Percentiles rank a stretch among this genome's conserved stretches.
These are phyloP conservation scores for Glebionis coronaria DNA, from an alignment of 129 eudicot genomes.

Conservation along the genomic window DNA sequence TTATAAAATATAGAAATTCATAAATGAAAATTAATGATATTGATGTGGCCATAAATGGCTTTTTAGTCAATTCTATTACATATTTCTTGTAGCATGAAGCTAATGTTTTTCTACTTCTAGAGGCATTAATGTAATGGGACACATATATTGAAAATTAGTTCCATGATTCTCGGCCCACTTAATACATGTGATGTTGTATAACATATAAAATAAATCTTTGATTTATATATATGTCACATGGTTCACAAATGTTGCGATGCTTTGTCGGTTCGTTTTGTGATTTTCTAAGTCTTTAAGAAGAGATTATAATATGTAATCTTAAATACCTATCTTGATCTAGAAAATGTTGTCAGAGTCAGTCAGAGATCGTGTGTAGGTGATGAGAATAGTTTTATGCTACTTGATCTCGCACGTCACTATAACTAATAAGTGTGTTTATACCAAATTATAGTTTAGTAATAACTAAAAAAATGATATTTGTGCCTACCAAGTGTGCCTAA, in stretches of 20 bases:
- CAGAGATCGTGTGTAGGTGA: no score
- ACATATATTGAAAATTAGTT: neutral
- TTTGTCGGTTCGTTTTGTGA: conserved; percentile 34
- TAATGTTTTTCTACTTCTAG: conserved; percentile 22
- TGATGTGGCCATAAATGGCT: neutral
- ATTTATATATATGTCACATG: conserved; percentile 9
- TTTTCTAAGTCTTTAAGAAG: neutral
- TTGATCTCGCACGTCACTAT: no score
- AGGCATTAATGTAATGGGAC: conserved; percentile 22
- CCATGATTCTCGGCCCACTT: conserved; percentile 27
- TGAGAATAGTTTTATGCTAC: no score
- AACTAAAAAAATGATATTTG: no score
- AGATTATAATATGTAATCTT: neutral
- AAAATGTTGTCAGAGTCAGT: no score
- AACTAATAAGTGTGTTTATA: no score
- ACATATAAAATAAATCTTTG: neutral
- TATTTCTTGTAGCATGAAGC: conserved; percentile 7
- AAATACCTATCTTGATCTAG: no score
- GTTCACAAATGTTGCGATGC: conserved; percentile 12
- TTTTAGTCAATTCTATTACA: conserved; percentile 1
- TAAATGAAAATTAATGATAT: neutral
- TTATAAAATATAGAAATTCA: neutral
- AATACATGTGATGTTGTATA: conserved; percentile 19
- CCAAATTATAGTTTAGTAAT: no score
- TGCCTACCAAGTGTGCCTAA: no score